phyloP scores from a whole-genome alignment of 768 basidiomycete genomes.

The Boletus tomentosulus region DNA sequence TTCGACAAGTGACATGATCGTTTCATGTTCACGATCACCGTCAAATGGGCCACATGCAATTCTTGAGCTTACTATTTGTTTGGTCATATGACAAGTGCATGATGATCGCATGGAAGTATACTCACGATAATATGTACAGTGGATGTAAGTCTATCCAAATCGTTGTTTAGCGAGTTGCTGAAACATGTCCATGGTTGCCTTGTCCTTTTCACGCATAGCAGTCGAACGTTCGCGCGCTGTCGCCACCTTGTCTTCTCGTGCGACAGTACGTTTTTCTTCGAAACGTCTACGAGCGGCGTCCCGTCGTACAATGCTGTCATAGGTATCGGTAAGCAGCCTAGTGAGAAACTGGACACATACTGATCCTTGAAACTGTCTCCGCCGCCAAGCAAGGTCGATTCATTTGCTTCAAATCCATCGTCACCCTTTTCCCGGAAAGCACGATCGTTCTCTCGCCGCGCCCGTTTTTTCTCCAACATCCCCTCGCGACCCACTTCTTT shows the following conservation, averaged over 20 bases:
- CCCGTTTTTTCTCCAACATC: constrained; percentile 82
- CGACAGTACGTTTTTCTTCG: constrained; percentile 44
- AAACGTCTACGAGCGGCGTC: constrained; percentile 67
- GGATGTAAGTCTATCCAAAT: constrained; percentile 54
- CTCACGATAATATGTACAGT: constrained; percentile 14
- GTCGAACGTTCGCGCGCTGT: constrained; percentile 56
- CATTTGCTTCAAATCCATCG: constrained; percentile 74
- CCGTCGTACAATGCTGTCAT: constrained; percentile 60
- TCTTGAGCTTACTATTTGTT: too few relatives aligned
- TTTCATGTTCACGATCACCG: too few relatives aligned
- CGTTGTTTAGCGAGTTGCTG: constrained; percentile 85
- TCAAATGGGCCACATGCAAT: too few relatives aligned
- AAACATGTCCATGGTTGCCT: constrained; percentile 96
- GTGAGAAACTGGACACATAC: constrained; percentile 39
- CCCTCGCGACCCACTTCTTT: constrained; percentile 78
- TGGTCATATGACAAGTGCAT: neutral
- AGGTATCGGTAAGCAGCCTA: constrained; percentile 4
- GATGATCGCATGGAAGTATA: constrained; percentile 2
- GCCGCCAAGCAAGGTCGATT: constrained; percentile 76
- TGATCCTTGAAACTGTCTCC: constrained; percentile 77
- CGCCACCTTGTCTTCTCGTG: constrained; percentile 47
- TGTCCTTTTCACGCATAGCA: constrained; percentile 74
- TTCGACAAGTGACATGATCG: too few relatives aligned
- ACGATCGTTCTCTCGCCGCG: constrained; percentile 64
- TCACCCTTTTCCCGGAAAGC: constrained; percentile 70